phyloP scores from a whole-genome alignment of 495 filamentous ascomycete species.

The Neurospora intermedia region DNA sequence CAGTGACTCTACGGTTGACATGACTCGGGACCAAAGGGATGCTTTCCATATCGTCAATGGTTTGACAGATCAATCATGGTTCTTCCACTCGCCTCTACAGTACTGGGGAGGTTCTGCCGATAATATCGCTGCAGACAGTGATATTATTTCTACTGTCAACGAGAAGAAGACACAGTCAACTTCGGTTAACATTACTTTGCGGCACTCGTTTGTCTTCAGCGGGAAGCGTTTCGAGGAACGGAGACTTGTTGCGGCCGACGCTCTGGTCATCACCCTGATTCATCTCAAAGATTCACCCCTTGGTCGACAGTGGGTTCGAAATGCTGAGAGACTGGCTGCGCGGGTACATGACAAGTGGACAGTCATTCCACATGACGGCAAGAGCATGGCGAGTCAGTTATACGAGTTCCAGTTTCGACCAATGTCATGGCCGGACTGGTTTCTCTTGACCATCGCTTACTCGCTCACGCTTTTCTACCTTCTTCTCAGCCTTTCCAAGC shows the following conservation, averaged over 20 bases:
- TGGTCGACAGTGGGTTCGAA: constrained; percentile 48
- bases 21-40: constrained; percentile 34
- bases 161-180: constrained; percentile 39
- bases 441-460: constrained; percentile 50
- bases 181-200: constrained; percentile 54
- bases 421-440: constrained; percentile 48
- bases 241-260: constrained; percentile 53
- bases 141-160: constrained; percentile 57
- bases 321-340: constrained; percentile 35
- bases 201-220: constrained; percentile 64
- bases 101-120: constrained; percentile 58
- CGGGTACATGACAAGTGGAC: constrained; percentile 39
- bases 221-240: constrained; percentile 57
- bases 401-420: constrained; percentile 67
- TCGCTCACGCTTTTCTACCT: constrained; percentile 47
- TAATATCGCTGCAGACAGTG: constrained; percentile 41
- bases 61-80: constrained; percentile 43
- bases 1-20: constrained; percentile 15
- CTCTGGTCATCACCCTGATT: constrained; percentile 61
- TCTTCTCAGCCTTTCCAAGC: constrained; percentile 43
- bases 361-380: constrained; percentile 48
- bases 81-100: constrained; percentile 63
- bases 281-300: constrained; percentile 48
- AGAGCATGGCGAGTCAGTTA: constrained; percentile 39
- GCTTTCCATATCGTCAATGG: constrained; percentile 41